Evolutionary conservation across 176 grass and related monocot genomes (phyloP).

Genomic region (Elaeis guineensis): DNA sequence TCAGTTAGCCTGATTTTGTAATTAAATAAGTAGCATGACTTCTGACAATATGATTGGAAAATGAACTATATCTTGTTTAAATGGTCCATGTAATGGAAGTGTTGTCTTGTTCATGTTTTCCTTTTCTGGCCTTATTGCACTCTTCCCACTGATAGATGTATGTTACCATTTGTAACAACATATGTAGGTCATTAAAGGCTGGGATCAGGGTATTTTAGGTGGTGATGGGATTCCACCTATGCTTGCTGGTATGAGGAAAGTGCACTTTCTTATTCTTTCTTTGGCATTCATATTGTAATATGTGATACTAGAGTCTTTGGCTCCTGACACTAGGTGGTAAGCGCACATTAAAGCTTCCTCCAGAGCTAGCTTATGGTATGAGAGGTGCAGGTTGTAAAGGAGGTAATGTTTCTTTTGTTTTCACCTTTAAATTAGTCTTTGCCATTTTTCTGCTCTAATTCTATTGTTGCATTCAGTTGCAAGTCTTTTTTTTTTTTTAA

Average conservation of each 20-base stretch:
- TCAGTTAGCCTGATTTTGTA: no score
- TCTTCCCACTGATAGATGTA: no score
- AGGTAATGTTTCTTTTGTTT: slow-evolving; percentile 13
- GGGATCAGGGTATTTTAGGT: slow-evolving; percentile 81
- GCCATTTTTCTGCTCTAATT: background rate
- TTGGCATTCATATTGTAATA: no score
- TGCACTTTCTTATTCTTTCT: background rate
- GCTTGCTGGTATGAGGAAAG: slow-evolving; percentile 41
- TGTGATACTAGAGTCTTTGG: no score
- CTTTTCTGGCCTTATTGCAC: no score
- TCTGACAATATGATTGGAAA: no score
- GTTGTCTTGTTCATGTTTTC: no score
- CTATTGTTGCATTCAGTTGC: no score
- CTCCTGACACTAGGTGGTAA: slow-evolving; percentile 47
- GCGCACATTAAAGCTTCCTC: slow-evolving; percentile 74
- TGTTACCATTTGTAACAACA: background rate
- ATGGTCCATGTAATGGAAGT: no score
- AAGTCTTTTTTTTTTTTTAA: no score
- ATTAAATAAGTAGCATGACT: no score
- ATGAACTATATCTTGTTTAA: no score
- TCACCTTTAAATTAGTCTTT: background rate
- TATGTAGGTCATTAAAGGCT: slow-evolving; percentile 80
- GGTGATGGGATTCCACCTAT: slow-evolving; percentile 84
- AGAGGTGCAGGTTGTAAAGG: slow-evolving; percentile 80
- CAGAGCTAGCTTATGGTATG: slow-evolving; percentile 63